phyloP scores from a whole-genome alignment of 768 basidiomycete species.

The Lyophyllum decastes region DNA sequence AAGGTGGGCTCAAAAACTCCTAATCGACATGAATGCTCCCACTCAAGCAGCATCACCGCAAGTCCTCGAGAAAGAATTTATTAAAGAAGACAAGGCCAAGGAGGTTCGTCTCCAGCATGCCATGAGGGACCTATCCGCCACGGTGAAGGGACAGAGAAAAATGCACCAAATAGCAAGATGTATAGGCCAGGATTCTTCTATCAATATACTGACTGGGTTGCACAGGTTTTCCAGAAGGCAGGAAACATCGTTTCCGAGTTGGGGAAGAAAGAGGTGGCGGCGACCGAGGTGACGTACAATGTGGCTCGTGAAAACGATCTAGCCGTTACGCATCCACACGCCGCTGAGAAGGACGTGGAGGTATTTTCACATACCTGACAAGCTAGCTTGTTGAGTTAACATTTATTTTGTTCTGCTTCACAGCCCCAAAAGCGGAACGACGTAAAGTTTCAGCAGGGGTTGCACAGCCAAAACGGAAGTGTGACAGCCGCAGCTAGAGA shows the following conservation, averaged over 20 bases:
- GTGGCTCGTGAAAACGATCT: constrained; percentile 46
- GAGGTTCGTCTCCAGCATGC: constrained; percentile 50
- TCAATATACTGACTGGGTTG: neutral
- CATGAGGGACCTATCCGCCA: constrained; percentile 51
- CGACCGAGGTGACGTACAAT: constrained; percentile 45
- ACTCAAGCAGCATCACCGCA: constrained; percentile 24
- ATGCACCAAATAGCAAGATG: constrained; percentile 45
- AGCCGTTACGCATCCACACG: constrained; percentile 33
- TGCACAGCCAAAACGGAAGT: constrained; percentile 24
- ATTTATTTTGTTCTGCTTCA: neutral
- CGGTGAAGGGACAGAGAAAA: constrained; percentile 56
- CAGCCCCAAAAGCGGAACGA: constrained; percentile 16
- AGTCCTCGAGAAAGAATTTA: constrained; percentile 42
- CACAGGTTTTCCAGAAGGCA: constrained; percentile 17
- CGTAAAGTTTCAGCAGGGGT: constrained; percentile 18
- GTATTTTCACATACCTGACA: neutral
- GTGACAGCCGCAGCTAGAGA: constrained; percentile 22
- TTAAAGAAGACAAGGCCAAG: constrained; percentile 54
- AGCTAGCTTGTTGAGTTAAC: neutral
- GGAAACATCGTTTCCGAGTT: constrained; percentile 37
- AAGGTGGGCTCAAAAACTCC: neutral
- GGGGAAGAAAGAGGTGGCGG: constrained; percentile 47
- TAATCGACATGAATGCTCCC: constrained; percentile 2
- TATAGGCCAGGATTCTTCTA: neutral
- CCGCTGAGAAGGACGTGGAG: constrained; percentile 14